Evolutionary conservation across 805 yeast genomes (phyloP).

Genomic region (Yueomyces sinensis): DNA sequence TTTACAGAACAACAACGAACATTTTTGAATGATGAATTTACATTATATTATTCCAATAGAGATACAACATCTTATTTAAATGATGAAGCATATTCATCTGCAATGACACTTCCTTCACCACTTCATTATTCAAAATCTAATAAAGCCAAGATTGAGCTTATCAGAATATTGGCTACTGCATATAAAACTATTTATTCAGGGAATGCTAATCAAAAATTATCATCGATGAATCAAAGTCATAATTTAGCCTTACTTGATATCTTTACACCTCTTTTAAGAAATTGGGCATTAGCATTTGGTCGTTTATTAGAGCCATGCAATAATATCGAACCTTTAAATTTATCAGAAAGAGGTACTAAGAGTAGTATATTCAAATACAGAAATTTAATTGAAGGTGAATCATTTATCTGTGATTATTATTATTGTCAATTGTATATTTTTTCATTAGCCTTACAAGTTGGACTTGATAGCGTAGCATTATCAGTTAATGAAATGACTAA

Average conservation of each 20-base stretch:
- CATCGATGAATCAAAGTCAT: slow-evolving; percentile 39
- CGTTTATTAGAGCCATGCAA: slow-evolving; percentile 37
- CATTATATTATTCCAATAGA: slow-evolving; percentile 12
- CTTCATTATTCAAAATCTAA: slow-evolving; percentile 49
- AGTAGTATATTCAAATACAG: slow-evolving; percentile 24
- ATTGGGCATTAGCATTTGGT: slow-evolving; percentile 60
- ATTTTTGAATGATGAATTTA: slow-evolving; percentile 23
- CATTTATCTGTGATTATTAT: slow-evolving; percentile 68
- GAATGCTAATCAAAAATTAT: slow-evolving; percentile 33
- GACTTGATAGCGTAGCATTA: slow-evolving; percentile 24
- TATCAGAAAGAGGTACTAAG: slow-evolving; percentile 15
- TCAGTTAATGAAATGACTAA: slow-evolving; percentile 57
- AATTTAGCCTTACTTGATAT: slow-evolving; percentile 60
- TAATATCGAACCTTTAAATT: slow-evolving; percentile 17
- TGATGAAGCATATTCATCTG: neutral
- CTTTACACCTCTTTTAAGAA: slow-evolving; percentile 61
- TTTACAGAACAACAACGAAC: slow-evolving; percentile 17
- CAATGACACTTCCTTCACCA: slow-evolving; percentile 7
- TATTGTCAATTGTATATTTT: slow-evolving; percentile 76
- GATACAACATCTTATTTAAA: slow-evolving; percentile 2
- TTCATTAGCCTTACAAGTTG: slow-evolving; percentile 60
- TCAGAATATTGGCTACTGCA: slow-evolving; percentile 69
- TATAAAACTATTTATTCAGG: slow-evolving; percentile 72
- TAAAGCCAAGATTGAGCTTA: slow-evolving; percentile 65
- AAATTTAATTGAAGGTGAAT: slow-evolving; percentile 44